Evolutionary conservation across 495 filamentous ascomycete genomes (phyloP).

Genomic region (Paragyromitra xinjiangensis): DNA sequence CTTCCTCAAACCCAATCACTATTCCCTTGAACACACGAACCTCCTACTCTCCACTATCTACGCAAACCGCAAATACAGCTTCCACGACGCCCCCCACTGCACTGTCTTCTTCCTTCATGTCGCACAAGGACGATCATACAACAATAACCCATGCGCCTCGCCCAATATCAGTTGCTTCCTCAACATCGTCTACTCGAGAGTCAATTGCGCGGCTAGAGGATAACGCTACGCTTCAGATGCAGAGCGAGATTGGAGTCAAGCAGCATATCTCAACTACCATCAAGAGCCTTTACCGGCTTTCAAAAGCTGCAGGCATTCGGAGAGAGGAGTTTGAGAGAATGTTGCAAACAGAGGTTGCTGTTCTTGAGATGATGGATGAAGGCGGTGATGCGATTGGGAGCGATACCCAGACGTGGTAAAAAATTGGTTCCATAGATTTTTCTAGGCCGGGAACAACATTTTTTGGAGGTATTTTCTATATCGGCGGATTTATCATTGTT

Average conservation of each 20-base stretch:
- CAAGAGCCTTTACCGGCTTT: slow-evolving; percentile 85
- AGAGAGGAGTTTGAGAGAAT: slow-evolving; percentile 83
- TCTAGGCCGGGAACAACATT: not conserved
- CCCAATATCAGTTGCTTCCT: slow-evolving; percentile 57
- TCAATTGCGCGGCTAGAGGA: slow-evolving; percentile 73
- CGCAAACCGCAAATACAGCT: slow-evolving; percentile 46
- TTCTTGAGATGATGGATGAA: slow-evolving; percentile 77
- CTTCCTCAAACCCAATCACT: slow-evolving; percentile 36
- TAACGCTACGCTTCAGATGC: slow-evolving; percentile 69
- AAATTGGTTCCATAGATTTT: not conserved
- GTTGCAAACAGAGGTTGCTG: slow-evolving; percentile 80
- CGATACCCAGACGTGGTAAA: slow-evolving; percentile 33
- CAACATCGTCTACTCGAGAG: slow-evolving; percentile 59
- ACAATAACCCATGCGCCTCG: slow-evolving; percentile 42
- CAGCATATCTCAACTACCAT: slow-evolving; percentile 89
- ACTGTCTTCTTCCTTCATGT: slow-evolving; percentile 37
- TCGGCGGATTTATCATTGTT: not conserved
- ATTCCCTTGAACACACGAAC: slow-evolving; percentile 20
- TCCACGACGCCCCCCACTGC: slow-evolving; percentile 46
- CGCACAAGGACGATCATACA: slow-evolving; percentile 53
- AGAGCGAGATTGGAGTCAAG: slow-evolving; percentile 80
- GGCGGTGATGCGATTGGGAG: slow-evolving; percentile 59
- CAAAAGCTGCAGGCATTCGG: slow-evolving; percentile 80
- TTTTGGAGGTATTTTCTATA: slow-evolving; percentile 8
- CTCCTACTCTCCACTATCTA: slow-evolving; percentile 43